Evolutionary conservation across 495 filamentous ascomycete genomes (phyloP), one percentile per base, ranked within the genome.

Genomic region (Filosporella fistucella): DNA sequence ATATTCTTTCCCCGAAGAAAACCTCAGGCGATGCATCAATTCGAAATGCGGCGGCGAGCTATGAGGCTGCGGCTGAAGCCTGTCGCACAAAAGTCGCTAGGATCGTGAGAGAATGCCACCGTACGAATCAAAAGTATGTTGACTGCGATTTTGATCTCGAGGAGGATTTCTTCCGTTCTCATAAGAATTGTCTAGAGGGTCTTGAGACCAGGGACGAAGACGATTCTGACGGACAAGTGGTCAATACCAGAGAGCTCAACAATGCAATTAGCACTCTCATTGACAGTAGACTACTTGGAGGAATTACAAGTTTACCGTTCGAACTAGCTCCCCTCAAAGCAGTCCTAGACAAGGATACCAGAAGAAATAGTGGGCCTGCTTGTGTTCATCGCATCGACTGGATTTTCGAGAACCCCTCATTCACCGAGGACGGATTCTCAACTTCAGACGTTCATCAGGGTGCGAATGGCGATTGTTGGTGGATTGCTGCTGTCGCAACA

Each of bases 111-210:
- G 89, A 95, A 64, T 96, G 90, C 63, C 71, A 81, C 20, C 75
- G 87, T 8, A 70, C 93, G 48, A 96, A 96, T 63, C 83, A 89
- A 60, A 95, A 91, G 63, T 96, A 95, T 59, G 78, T 84, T 3
- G 91, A 96, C 65, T 78, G 84, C 21, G 82, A 91, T 63, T 95
- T 96, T 60, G 88, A 96, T 61, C 82, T 96, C 40, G 86, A 90
- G 56, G 71, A 77, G 44, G 90, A 94, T 59, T 68, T 91, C 43
- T 87, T 88, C 69, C 70, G 68, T 23, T 68, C 68, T 12, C 60
- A 55, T 16, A 69, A 75, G 47, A 68, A 85, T 64, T 85, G 75
- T 57, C 68, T 88, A 33, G 75, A 85, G 68, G 72, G 79, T 34
- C 65, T 91, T 53, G 35, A 9, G 45, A 47, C 18, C 26, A 59